A percentile compares a stretch with the other conserved stretches of the same genome.
These are phyloP conservation scores for Fragaria nilgerrensis DNA, from an alignment of 306 rosid genomes.

Conservation along the genomic window DNA sequence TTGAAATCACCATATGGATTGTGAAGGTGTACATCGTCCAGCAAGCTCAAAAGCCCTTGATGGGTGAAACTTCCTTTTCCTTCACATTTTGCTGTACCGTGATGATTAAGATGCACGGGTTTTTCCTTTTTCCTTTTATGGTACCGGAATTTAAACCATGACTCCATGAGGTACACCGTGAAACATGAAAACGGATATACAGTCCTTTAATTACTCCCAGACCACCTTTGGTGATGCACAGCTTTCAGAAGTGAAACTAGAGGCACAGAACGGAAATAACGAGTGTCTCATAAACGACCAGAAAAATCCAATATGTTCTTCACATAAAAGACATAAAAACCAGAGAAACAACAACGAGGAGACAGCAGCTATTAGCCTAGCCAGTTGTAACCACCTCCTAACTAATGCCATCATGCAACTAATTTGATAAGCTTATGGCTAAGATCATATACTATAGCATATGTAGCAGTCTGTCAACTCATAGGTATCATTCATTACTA, in stretches of 20 bases:
- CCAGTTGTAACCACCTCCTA: background rate
- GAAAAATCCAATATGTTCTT: background rate
- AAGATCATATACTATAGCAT: background rate
- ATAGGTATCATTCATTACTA: background rate
- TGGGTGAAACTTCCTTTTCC: no score
- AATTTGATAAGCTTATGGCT: background rate
- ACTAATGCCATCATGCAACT: conserved; percentile 1
- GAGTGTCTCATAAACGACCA: background rate
- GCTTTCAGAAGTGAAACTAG: background rate
- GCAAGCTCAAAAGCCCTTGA: no score
- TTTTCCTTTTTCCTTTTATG: no score
- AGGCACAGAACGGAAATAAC: background rate
- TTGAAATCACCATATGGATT: no score
- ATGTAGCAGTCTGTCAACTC: background rate
- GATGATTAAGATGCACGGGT: no score
- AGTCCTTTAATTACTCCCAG: no score
- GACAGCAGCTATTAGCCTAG: background rate
- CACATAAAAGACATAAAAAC: background rate
- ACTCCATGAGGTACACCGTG: no score
- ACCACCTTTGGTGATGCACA: background rate
- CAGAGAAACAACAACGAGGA: background rate
- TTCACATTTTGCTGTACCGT: no score
- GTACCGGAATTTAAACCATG: no score
- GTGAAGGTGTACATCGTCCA: no score
- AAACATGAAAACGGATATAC: no score